phyloP scores from a whole-genome alignment of 106 monocot species.

The Phalaenopsis equestris region DNA sequence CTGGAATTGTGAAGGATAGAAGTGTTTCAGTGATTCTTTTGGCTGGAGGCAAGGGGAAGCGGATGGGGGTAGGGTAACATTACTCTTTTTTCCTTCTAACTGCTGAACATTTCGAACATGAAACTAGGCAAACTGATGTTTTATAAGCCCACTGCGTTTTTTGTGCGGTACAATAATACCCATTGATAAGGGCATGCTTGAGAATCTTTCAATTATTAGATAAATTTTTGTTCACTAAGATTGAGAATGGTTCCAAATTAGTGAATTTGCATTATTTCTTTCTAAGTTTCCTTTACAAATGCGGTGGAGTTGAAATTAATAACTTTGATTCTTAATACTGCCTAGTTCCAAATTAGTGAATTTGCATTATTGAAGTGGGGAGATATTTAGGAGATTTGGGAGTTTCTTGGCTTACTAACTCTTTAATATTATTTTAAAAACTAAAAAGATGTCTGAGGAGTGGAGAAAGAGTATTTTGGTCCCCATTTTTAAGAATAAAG shows the following conservation, averaged over 20 bases:
- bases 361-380: too few species aligned
- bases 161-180: not conserved
- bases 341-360: too few species aligned
- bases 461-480: too few species aligned
- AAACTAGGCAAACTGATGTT: not conserved
- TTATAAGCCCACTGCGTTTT: not conserved
- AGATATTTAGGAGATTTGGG: too few species aligned
- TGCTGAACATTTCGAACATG: not conserved
- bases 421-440: too few species aligned
- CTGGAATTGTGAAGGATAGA: slow-evolving; percentile 54
- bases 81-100: not conserved
- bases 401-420: too few species aligned
- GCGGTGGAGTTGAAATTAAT: not conserved
- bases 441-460: too few species aligned
- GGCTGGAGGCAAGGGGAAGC: slow-evolving; percentile 82
- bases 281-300: not conserved
- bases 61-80: slow-evolving; percentile 76
- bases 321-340: not conserved
- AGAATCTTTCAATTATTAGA: not conserved
- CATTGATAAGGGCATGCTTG: not conserved
- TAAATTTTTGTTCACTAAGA: not conserved
- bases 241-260: not conserved
- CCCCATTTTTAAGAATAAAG: too few species aligned
- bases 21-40: slow-evolving; percentile 88
- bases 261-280: not conserved